Conservation (phyloP, 2,329 filamentous ascomycete species). For the Pyricularia sp. region DNA sequence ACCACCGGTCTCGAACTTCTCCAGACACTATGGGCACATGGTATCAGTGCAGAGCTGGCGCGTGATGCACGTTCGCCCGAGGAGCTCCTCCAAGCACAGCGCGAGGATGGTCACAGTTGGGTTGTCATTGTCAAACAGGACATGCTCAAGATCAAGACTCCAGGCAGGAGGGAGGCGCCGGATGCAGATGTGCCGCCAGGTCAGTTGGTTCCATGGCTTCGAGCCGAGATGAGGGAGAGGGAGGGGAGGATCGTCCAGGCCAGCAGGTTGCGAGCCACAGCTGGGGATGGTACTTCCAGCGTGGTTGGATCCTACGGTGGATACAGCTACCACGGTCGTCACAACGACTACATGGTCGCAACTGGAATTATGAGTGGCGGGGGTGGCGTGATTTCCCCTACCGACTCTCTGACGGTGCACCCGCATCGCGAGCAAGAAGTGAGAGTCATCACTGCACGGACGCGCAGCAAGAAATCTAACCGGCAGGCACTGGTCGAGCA, state of each 20-base stretch:
- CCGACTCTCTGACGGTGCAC: constrained; percentile 2
- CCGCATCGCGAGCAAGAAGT: constrained; percentile 48
- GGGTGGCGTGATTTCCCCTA: neutral
- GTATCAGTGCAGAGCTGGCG: constrained; percentile 80
- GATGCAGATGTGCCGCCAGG: constrained; percentile 63
- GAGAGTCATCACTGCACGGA: constrained; percentile 69
- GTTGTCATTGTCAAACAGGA: constrained; percentile 77
- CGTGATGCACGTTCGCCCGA: constrained; percentile 67
- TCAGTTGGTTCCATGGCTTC: constrained; percentile 69
- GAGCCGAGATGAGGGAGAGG: constrained; percentile 62
- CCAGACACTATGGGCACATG: constrained; percentile 65
- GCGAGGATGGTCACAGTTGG: constrained; percentile 71
- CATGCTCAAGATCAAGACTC: constrained; percentile 66
- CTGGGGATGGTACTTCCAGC: neutral
- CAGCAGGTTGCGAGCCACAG: neutral
- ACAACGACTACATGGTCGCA: neutral
- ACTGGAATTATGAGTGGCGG: neutral
- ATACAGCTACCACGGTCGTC: neutral
- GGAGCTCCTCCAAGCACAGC: constrained; percentile 63
- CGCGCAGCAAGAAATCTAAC: constrained; percentile 84
- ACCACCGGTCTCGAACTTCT: constrained; percentile 66
- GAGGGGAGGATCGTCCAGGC: constrained; percentile 8
- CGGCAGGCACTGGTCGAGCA: constrained; percentile 76
- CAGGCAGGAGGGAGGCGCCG: constrained; percentile 58
- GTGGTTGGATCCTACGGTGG: constrained; percentile 8